Base-by-base conservation (phyloP, 1,139 yeast species). In the Geotrichum carabidarum region DNA sequence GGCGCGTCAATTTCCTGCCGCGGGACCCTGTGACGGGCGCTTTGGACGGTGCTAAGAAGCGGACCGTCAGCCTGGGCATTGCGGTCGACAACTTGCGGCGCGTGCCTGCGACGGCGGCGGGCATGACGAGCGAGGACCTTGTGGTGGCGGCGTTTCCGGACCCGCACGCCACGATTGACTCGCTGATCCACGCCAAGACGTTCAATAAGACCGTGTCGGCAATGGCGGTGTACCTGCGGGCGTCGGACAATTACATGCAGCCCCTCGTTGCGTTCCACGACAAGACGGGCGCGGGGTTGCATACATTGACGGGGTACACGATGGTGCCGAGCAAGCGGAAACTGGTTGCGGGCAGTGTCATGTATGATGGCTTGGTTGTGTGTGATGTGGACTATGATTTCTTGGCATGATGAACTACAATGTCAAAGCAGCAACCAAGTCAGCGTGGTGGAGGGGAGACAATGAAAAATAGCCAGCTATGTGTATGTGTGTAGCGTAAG, bases 131-230 rank as follows among this genome's bases (percentile, higher is more conserved):
- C 4, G 53, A 54, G 35, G 62, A 60, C 34, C 41, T 60, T 27
- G 50, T 58, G 2, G 60, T 57, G 6, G 54, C 60, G 9, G 46
- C 53, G 2, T 59, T 60, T 49, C 62, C 62, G 12, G 51, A 52
- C 14, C 51, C 54, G 4, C 4, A 5, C 4, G 30, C 9, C 6
- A 31, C 32, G 22, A 2, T 32, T 6, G n/a, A 31, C 8, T 12
- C 11, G 7, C 11, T 31, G 22, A 40, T 41, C 11, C 46, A 52
- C 32, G 17, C 37, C 12, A 46, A 38, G 14, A 48, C 50, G 11
- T 31, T 7, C 27, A 15, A 14, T 4, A 18, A 8, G 9, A 17
- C 40, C 2, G 54, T 54, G 4, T 42, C 52, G 2, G 48, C 48
- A 15, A 45, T 42, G 31, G 51, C 54, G 3, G 14, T 54, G 12